Percentiles rank a stretch among this genome's conserved stretches.
Conservation (phyloP, 2,329 filamentous ascomycete genomes). For the Zasmidium citrigriseum region DNA sequence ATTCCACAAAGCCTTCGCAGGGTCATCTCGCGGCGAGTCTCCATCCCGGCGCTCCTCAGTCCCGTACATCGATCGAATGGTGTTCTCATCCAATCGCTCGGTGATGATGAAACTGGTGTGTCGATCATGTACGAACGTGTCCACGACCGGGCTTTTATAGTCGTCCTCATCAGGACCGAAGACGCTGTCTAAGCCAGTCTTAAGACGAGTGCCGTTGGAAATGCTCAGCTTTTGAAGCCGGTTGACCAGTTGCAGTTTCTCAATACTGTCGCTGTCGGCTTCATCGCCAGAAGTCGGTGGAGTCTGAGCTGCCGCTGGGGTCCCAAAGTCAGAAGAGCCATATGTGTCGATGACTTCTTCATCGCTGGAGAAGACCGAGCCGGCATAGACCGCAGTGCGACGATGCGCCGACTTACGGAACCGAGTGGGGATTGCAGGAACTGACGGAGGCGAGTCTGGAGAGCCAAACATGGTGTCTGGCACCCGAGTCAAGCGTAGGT, state of each 20-base stretch:
- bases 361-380: not conserved
- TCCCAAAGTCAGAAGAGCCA: not conserved
- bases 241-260: not conserved
- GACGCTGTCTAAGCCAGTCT: not conserved
- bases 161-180: not conserved
- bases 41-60: not conserved
- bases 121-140: not conserved
- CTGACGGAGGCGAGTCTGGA: not conserved
- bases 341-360: not conserved
- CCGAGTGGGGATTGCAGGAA: not conserved
- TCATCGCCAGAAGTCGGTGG: not conserved
- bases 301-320: not conserved
- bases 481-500: not conserved
- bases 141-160: not conserved
- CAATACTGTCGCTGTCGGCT: not conserved
- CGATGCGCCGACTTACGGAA: not conserved
- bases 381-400: not conserved
- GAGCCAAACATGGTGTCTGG: not conserved
- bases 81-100: not conserved
- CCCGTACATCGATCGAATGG: not conserved
- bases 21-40: not conserved
- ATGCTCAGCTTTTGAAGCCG: not conserved
- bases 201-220: not conserved
- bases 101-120: conserved; percentile 4
- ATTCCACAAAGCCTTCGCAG: not conserved